Evolutionary conservation across 2,329 filamentous ascomycete species (phyloP).

Genomic region (Fusarium beomiforme): DNA sequence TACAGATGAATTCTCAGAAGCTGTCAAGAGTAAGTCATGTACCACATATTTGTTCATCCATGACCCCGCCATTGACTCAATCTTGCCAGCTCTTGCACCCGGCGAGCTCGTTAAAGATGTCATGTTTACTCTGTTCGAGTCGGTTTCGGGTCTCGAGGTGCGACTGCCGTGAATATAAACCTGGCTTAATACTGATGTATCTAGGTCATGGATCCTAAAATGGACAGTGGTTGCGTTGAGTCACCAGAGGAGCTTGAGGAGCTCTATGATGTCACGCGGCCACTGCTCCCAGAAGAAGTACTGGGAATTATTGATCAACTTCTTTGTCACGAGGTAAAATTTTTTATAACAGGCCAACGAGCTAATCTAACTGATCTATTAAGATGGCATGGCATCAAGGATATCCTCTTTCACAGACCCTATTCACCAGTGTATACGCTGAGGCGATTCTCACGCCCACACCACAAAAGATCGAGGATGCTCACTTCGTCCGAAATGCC

Average conservation of each 20-base stretch:
- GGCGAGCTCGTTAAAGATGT: constrained; percentile 95
- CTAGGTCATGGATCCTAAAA: constrained; percentile 98
- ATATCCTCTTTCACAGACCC: constrained; percentile 92
- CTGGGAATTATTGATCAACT: constrained; percentile 95
- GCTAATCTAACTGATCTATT: constrained; percentile 8
- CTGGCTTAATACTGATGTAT: not conserved
- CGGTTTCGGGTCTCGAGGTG: constrained; percentile 86
- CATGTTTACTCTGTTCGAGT: constrained; percentile 92
- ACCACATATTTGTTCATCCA: not conserved
- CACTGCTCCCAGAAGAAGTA: constrained; percentile 79
- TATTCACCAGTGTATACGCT: constrained; percentile 92
- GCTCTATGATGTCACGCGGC: constrained; percentile 76
- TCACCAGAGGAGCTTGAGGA: constrained; percentile 85
- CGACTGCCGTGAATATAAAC: constrained; percentile 7
- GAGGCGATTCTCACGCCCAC: constrained; percentile 81
- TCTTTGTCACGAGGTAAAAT: constrained; percentile 81
- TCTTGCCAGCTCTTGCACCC: constrained; percentile 70
- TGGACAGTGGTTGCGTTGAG: constrained; percentile 91
- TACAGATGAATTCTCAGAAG: constrained; percentile 63
- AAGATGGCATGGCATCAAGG: constrained; percentile 97
- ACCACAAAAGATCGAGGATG: constrained; percentile 71
- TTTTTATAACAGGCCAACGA: not conserved
- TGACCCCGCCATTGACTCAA: constrained; percentile 37
- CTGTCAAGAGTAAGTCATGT: constrained; percentile 59
- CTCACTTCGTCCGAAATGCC: constrained; percentile 65